phyloP scores from a whole-genome alignment of 257 asterid genomes.

The Verbena officinalis region DNA sequence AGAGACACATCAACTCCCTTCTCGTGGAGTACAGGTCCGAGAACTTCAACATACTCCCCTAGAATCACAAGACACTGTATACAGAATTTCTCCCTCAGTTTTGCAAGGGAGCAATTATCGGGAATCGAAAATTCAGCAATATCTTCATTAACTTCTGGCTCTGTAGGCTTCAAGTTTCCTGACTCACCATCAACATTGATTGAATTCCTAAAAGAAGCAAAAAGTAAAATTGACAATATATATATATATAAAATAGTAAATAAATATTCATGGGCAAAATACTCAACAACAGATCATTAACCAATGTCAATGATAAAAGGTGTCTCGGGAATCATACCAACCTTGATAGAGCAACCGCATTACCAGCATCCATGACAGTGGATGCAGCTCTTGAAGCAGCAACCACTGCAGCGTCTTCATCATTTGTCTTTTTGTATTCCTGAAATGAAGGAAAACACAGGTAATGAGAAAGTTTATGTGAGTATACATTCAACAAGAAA shows the following conservation, averaged over 20 bases:
- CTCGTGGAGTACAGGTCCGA: slow-evolving; percentile 96
- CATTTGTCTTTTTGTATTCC: slow-evolving; percentile 76
- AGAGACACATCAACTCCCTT: slow-evolving; percentile 97
- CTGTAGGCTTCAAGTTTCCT: slow-evolving; percentile 49
- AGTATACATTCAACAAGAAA: slow-evolving; percentile 25
- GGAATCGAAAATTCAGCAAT: slow-evolving; percentile 54
- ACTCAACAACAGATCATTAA: slow-evolving; percentile 4
- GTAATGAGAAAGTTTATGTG: slow-evolving; percentile 16
- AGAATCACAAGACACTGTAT: slow-evolving; percentile 86
- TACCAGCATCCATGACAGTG: slow-evolving; percentile 90
- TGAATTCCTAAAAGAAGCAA: slow-evolving; percentile 49
- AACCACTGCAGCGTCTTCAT: slow-evolving; percentile 81
- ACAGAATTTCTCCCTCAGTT: slow-evolving; percentile 87
- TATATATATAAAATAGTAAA: slow-evolving; percentile 5
- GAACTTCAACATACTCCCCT: slow-evolving; percentile 99
- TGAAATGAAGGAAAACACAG: slow-evolving; percentile 30
- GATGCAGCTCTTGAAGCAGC: slow-evolving; percentile 95
- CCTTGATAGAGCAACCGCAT: slow-evolving; percentile 74
- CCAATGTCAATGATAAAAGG: slow-evolving; percentile 20
- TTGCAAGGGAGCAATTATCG: slow-evolving; percentile 75
- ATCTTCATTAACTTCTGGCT: slow-evolving; percentile 62
- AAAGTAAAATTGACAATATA: slow-evolving; percentile 25
- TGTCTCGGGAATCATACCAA: slow-evolving; percentile 37
- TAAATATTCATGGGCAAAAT: slow-evolving; percentile 7
- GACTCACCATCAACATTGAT: slow-evolving; percentile 51